Percentiles rank a stretch among this genome's conserved stretches.
Evolutionary conservation across 352 stramenopile genomes (phyloP).

Genomic region (Phytopythium boreale): DNA sequence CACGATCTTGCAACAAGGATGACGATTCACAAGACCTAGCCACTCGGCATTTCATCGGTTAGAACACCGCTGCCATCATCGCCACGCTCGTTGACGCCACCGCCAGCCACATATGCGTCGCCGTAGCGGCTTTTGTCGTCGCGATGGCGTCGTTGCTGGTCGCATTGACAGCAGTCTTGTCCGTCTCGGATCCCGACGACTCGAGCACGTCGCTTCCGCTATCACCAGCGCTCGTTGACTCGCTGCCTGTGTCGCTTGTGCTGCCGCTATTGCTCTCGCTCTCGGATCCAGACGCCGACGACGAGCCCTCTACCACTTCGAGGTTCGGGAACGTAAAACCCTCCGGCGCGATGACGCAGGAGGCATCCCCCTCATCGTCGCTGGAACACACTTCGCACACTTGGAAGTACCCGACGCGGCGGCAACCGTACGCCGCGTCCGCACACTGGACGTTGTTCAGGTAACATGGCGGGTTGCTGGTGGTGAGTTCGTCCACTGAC

Average conservation of each 20-base stretch:
- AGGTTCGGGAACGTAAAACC: conserved; percentile 1
- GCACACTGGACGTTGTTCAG: conserved; percentile 50
- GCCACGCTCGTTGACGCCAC: background rate
- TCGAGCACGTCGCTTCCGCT: background rate
- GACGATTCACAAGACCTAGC: too few species aligned
- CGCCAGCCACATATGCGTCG: background rate
- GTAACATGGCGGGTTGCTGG: conserved; percentile 61
- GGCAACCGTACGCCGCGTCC: conserved; percentile 52
- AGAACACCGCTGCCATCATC: background rate
- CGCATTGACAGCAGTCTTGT: background rate
- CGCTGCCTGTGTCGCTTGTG: background rate
- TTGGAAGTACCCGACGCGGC: conserved; percentile 51
- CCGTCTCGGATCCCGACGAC: background rate
- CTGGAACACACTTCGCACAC: conserved; percentile 46
- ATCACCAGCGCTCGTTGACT: background rate
- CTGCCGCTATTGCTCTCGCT: background rate
- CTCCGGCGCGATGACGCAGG: conserved; percentile 1
- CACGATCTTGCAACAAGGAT: too few species aligned
- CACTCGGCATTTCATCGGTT: background rate
- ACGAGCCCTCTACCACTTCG: background rate
- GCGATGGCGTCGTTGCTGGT: background rate
- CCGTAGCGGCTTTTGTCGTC: background rate
- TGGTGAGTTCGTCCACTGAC: conserved; percentile 31
- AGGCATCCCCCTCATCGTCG: conserved; percentile 19
- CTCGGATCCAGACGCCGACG: background rate